Evolutionary conservation across 768 basidiomycete genomes (phyloP).

Genomic region (Mycena albidolilacea): DNA sequence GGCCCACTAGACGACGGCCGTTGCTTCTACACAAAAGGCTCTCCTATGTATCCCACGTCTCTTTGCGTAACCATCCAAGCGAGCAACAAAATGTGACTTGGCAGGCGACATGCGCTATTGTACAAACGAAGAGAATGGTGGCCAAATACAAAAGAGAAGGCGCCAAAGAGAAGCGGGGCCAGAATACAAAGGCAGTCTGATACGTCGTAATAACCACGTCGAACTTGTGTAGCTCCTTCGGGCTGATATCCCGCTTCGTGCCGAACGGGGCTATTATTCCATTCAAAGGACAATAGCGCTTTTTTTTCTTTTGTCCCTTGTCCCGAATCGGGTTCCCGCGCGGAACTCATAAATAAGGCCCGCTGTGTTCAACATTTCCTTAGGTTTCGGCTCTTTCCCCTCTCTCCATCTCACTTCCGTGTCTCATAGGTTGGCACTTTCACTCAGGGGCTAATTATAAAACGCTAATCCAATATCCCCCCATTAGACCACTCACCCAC

Average conservation of each 20-base stretch:
- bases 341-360: too few relatives aligned
- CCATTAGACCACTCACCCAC: conserved; percentile 25
- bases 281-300: not conserved
- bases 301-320: not conserved
- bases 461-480: conserved; percentile 6
- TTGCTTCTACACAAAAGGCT: not conserved
- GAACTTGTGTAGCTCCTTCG: too few relatives aligned
- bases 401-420: conserved; percentile 24
- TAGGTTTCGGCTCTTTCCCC: conserved; percentile 20
- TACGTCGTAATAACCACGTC: too few relatives aligned
- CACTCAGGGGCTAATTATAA: conserved; percentile 8
- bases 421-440: conserved; percentile 20
- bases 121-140: not conserved
- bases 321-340: too few relatives aligned
- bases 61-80: not conserved
- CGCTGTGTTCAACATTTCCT: not conserved
- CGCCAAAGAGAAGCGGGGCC: not conserved
- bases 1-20: too few relatives aligned
- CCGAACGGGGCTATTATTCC: too few relatives aligned
- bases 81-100: not conserved
- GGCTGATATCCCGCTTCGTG: too few relatives aligned
- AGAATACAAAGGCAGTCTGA: not conserved
- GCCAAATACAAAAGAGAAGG: not conserved
- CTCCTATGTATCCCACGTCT: not conserved
- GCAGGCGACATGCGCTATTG: not conserved